Evolutionary conservation across 2,329 filamentous ascomycete genomes (phyloP).

Genomic region (Ilyonectria robusta): DNA sequence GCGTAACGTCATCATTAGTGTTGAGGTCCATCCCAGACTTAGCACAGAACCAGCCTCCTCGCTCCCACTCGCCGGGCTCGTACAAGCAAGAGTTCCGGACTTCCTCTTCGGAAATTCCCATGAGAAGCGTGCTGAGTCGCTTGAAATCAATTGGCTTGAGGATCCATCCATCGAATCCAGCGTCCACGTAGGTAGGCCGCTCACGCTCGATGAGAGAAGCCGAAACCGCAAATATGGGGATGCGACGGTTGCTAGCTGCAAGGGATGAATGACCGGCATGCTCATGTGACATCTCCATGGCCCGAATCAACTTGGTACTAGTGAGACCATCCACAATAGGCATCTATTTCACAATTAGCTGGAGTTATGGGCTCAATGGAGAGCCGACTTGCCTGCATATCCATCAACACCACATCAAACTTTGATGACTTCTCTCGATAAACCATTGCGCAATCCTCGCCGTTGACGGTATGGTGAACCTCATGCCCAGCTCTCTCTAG

Average conservation of each 20-base stretch:
- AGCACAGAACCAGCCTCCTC: conserved; percentile 83
- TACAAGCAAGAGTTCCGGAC: conserved; percentile 77
- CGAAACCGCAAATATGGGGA: conserved; percentile 90
- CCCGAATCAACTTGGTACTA: conserved; percentile 87
- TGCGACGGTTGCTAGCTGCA: conserved; percentile 72
- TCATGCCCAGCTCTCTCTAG: conserved; percentile 82
- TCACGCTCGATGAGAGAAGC: conserved; percentile 83
- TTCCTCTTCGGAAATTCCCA: conserved; percentile 75
- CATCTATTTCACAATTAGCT: conserved; percentile 73
- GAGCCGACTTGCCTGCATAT: conserved; percentile 80
- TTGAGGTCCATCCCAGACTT: conserved; percentile 29
- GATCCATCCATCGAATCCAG: conserved; percentile 93
- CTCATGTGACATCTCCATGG: conserved; percentile 71
- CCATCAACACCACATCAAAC: conserved; percentile 90
- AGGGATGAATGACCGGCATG: conserved; percentile 69
- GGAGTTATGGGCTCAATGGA: not conserved
- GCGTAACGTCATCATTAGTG: conserved; percentile 46
- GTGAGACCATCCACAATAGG: conserved; percentile 89
- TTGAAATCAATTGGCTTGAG: conserved; percentile 89
- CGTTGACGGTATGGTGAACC: conserved; percentile 82
- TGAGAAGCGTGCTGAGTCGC: conserved; percentile 77
- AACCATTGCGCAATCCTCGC: conserved; percentile 83
- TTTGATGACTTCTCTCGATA: conserved; percentile 73
- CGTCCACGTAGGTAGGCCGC: conserved; percentile 77
- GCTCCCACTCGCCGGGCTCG: conserved; percentile 81